phyloP scores from a whole-genome alignment of 2,329 filamentous ascomycete species.

The Monosporascus sp. region DNA sequence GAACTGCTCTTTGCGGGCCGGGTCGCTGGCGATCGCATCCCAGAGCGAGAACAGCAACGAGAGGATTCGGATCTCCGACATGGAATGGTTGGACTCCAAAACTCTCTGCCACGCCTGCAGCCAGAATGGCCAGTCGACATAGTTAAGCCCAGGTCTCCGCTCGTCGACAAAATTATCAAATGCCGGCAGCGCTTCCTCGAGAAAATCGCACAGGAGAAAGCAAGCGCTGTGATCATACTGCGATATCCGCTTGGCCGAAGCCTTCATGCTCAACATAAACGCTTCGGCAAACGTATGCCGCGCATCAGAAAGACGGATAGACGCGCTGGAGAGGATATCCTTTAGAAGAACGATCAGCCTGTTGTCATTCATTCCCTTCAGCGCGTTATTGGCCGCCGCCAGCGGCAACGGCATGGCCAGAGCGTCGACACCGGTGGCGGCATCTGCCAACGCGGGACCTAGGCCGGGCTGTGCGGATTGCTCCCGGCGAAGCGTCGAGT shows the following conservation, averaged over 20 bases:
- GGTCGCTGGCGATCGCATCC: slow-evolving; percentile 63
- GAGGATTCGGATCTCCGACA: slow-evolving; percentile 81
- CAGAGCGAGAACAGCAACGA: slow-evolving; percentile 77
- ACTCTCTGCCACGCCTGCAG: slow-evolving; percentile 73
- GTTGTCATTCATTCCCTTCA: slow-evolving; percentile 83
- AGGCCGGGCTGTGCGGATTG: slow-evolving; percentile 43
- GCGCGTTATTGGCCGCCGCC: slow-evolving; percentile 58
- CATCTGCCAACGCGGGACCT: slow-evolving; percentile 39
- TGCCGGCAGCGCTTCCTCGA: slow-evolving; percentile 73
- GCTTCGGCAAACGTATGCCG: slow-evolving; percentile 70
- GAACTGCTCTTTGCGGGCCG: slow-evolving; percentile 61
- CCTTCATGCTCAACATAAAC: slow-evolving; percentile 68
- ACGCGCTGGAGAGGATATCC: slow-evolving; percentile 61
- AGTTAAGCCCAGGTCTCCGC: slow-evolving; percentile 30
- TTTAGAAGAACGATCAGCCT: slow-evolving; percentile 75
- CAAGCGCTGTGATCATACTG: slow-evolving; percentile 78
- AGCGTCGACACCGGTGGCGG: slow-evolving; percentile 55
- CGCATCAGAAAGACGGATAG: slow-evolving; percentile 32
- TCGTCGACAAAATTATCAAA: slow-evolving; percentile 42
- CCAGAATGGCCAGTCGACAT: slow-evolving; percentile 82
- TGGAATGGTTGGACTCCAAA: slow-evolving; percentile 77
- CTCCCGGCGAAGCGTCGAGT: slow-evolving; percentile 78
- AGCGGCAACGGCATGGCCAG: slow-evolving; percentile 58
- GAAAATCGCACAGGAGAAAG: slow-evolving; percentile 84
- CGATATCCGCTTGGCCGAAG: slow-evolving; percentile 68